Evolutionary conservation across 2,329 filamentous ascomycete species (phyloP).

Genomic region (Pseudogymnoascus sp.): DNA sequence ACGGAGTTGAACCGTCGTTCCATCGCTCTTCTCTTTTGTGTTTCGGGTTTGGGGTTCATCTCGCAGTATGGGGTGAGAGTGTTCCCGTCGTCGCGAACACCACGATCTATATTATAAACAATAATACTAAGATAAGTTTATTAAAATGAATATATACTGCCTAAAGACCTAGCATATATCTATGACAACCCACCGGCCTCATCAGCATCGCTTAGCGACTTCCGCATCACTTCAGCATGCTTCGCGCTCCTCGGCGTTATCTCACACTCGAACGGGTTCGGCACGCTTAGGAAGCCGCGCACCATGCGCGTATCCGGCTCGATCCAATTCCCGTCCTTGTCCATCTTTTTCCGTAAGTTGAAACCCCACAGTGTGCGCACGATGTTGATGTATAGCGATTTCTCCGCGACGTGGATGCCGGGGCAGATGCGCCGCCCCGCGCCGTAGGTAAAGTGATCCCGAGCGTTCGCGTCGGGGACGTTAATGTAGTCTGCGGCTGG

Average conservation of each 20-base stretch:
- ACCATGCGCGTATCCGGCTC: constrained; percentile 24
- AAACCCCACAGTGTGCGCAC: constrained; percentile 47
- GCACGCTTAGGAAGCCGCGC: constrained; percentile 29
- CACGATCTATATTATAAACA: too few relatives aligned
- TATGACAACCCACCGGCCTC: too few relatives aligned
- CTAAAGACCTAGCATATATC: too few relatives aligned
- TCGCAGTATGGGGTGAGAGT: too few relatives aligned
- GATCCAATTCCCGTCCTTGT: constrained; percentile 19
- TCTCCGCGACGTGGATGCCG: constrained; percentile 46
- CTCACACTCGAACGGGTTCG: constrained; percentile 27
- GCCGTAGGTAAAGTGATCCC: constrained; percentile 30
- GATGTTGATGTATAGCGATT: constrained; percentile 39
- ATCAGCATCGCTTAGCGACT: constrained; percentile 24
- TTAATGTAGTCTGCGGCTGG: constrained; percentile 14
- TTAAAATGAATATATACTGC: too few relatives aligned
- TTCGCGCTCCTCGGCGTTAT: constrained; percentile 25
- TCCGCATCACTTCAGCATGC: constrained; percentile 27
- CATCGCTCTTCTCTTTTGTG: too few relatives aligned
- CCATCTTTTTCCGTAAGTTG: constrained; percentile 21
- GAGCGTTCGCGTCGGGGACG: constrained; percentile 18
- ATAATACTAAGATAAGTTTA: too few relatives aligned
- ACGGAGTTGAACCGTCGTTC: too few relatives aligned
- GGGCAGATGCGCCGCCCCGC: constrained; percentile 44
- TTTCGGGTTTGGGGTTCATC: too few relatives aligned
- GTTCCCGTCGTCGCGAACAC: too few relatives aligned